Evolutionary conservation across 768 basidiomycete genomes (phyloP).

Genomic region (Termitomyces sp.): DNA sequence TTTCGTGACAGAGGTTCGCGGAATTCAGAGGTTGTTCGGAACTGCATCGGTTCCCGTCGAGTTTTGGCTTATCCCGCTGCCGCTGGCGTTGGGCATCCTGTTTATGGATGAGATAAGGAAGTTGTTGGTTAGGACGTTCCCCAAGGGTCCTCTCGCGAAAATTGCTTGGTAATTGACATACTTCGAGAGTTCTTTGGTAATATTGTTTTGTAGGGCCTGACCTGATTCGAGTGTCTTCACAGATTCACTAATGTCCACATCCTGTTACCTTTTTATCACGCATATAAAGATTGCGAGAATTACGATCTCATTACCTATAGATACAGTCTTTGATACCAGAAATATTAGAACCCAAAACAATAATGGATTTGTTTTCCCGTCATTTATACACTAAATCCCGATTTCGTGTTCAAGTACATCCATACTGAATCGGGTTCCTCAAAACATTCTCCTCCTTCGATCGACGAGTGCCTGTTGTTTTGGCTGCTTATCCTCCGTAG

Average conservation of each 20-base stretch:
- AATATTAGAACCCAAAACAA: background rate
- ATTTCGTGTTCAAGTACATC: background rate
- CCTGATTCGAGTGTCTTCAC: background rate
- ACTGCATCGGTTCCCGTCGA: slow-evolving; percentile 39
- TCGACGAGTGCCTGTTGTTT: background rate
- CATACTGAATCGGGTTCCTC: background rate
- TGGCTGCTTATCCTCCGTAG: background rate
- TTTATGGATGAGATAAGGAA: slow-evolving; percentile 40
- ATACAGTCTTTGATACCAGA: background rate
- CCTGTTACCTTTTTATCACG: background rate
- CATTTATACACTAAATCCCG: no score
- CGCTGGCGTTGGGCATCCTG: slow-evolving; percentile 35
- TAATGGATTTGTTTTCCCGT: background rate
- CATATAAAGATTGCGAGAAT: background rate
- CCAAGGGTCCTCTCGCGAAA: slow-evolving; percentile 14
- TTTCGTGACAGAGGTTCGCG: slow-evolving; percentile 38
- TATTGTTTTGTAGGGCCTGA: background rate
- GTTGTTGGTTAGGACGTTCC: slow-evolving; percentile 25
- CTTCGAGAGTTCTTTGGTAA: background rate
- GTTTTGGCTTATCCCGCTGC: slow-evolving; percentile 45
- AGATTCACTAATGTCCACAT: background rate
- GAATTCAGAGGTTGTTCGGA: slow-evolving; percentile 34
- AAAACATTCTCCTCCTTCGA: background rate
- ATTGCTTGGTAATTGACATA: slow-evolving; percentile 12
- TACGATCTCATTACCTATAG: background rate